Evolutionary conservation across 768 basidiomycete genomes (phyloP).

Genomic region (Gelatoporia subvermispora): DNA sequence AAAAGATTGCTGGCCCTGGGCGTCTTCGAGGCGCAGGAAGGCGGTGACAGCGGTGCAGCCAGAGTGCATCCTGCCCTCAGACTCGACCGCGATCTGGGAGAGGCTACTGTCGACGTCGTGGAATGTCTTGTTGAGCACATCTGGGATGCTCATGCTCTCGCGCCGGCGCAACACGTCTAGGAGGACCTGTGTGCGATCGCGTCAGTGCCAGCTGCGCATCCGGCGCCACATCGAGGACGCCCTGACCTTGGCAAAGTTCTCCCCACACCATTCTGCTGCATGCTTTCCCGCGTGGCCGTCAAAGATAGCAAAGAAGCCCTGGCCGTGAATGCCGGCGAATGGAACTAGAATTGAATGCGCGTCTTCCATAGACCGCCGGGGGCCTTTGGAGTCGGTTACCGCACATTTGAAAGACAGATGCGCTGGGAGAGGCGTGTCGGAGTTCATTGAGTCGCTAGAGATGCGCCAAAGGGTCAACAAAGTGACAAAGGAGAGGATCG

Average conservation of each 20-base stretch:
- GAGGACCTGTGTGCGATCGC: constrained; percentile 33
- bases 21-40: constrained; percentile 89
- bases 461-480: neutral
- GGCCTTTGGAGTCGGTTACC: constrained; percentile 82
- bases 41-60: constrained; percentile 97
- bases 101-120: constrained; percentile 84
- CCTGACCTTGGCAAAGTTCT: constrained; percentile 87
- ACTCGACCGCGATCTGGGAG: constrained; percentile 79
- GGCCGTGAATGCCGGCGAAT: constrained; percentile 85
- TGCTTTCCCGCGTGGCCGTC: constrained; percentile 99
- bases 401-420: constrained; percentile 36
- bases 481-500: no score
- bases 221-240: neutral
- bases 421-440: constrained; percentile 11
- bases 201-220: neutral
- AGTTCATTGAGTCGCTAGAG: neutral
- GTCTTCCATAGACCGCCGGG: constrained; percentile 94
- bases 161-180: constrained; percentile 64
- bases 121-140: constrained; percentile 90
- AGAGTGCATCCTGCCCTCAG: constrained; percentile 89
- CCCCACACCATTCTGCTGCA: constrained; percentile 98
- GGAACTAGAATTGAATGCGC: constrained; percentile 95
- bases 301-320: constrained; percentile 97
- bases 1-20: constrained; percentile 68
- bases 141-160: constrained; percentile 64